Evolutionary conservation across 2,329 filamentous ascomycete species (phyloP), one percentile per base, ranked within the genome.

Genomic region (Penicillium sp.): DNA sequence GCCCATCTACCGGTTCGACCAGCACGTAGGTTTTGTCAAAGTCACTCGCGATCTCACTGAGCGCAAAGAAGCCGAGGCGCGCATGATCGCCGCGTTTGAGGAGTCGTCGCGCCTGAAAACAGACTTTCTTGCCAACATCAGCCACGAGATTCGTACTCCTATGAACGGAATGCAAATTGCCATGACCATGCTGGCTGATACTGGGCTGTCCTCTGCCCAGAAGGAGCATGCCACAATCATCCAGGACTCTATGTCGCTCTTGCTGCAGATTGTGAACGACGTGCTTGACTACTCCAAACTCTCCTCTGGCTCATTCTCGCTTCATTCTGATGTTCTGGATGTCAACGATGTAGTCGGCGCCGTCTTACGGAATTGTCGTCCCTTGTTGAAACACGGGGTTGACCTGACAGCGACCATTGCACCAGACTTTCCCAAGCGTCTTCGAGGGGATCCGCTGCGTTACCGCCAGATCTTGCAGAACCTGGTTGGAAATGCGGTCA

Each of bases 251-350:
- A 86, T 84, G 2, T 81, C 83, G 21, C 78, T 88, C 2, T 76
- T 89, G 23, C 74, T 89, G 19, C 84, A 85, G 64, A 82, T 89
- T 53, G 88, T 89, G 71, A 88, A 89, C 68, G 85, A 88, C 63
- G 87, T 90, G 50, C 79, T 89, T n/a, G 87, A 90, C 73, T 89
- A 87, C 69, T 88, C 86, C 9, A 89, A 88, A 66, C 78, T 88
- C 6, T 82, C 84, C 0, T 85, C 85, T 0, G 85, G 85, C n/a
- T 82, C 80, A 41, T 86, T 89, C 63, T 84, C 85, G 2, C 79
- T 89, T 57, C 83, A 79, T 52, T 73, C 83, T 15, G 84, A 86
- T 66, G 75, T 83, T 35, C 75, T 88, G 61, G 78, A 81, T 65
- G 75, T 88, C 47, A 69, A 71, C 45, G 69, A 67, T n/a, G 69